These are phyloP conservation scores for Brassica nigra DNA, from an alignment of 345 rosid species.

Conservation along the genomic window DNA sequence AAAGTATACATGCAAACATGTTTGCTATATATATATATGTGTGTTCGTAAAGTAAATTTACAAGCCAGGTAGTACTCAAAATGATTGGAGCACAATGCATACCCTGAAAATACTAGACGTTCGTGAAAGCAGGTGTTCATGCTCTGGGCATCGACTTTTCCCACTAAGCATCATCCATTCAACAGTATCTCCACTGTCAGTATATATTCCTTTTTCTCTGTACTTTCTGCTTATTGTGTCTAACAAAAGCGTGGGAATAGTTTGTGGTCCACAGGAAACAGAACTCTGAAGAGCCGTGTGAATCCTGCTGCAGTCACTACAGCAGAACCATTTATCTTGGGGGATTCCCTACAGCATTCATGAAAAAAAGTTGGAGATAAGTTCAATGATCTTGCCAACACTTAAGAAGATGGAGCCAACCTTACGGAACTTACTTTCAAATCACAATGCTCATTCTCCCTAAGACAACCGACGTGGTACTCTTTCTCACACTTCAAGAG, in stretches of 20 bases:
- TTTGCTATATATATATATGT: constrained; percentile 1
- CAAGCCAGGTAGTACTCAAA: constrained; percentile 4
- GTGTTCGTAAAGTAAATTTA: constrained; percentile 4
- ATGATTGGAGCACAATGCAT: constrained; percentile 31
- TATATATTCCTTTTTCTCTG: constrained; percentile 61
- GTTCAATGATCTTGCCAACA: constrained; percentile 19
- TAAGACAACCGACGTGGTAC: constrained; percentile 85
- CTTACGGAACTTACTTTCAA: constrained; percentile 52
- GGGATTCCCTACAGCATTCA: constrained; percentile 33
- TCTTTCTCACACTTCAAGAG: constrained; percentile 82
- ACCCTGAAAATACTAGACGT: constrained; percentile 82
- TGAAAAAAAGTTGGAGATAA: background rate
- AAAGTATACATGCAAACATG: constrained; percentile 19
- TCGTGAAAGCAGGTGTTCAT: constrained; percentile 55
- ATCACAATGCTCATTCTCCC: constrained; percentile 64
- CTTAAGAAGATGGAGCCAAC: background rate
- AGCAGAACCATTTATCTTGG: constrained; percentile 76
- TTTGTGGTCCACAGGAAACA: constrained; percentile 56
- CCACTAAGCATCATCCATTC: constrained; percentile 73
- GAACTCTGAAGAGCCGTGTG: constrained; percentile 54
- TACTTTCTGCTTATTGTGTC: constrained; percentile 58
- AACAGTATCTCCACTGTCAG: constrained; percentile 43
- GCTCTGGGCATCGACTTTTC: constrained; percentile 42
- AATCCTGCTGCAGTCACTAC: constrained; percentile 67
- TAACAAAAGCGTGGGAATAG: constrained; percentile 48